phyloP scores from a whole-genome alignment of 768 basidiomycete species.

The Russula sp. region DNA sequence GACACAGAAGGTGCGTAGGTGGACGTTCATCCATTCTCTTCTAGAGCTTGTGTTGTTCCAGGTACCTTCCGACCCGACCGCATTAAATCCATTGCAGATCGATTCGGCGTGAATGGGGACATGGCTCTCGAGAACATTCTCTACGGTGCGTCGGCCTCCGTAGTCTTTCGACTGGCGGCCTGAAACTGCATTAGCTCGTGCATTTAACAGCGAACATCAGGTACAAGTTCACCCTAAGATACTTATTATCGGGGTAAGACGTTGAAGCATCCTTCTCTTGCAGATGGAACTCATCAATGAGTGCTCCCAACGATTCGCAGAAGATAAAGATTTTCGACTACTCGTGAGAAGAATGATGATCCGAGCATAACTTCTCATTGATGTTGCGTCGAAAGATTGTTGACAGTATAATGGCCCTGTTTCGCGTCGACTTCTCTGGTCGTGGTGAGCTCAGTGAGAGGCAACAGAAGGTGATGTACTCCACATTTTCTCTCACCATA shows the following conservation, averaged over 20 bases:
- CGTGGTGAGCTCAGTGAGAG: slow-evolving; percentile 91
- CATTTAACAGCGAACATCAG: slow-evolving; percentile 91
- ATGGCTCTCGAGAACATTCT: slow-evolving; percentile 87
- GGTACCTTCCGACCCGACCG: slow-evolving; percentile 96
- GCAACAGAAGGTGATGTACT: slow-evolving; percentile 68
- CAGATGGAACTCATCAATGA: slow-evolving; percentile 92
- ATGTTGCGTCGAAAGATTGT: slow-evolving; percentile 54
- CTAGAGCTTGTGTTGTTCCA: slow-evolving; percentile 26
- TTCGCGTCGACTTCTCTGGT: slow-evolving; percentile 89
- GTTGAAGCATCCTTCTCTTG: slow-evolving; percentile 3
- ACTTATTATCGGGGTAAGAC: slow-evolving; percentile 4
- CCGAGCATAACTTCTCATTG: neutral
- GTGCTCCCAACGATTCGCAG: slow-evolving; percentile 81
- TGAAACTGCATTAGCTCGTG: slow-evolving; percentile 53
- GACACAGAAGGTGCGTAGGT: slow-evolving; percentile 68
- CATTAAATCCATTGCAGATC: slow-evolving; percentile 83
- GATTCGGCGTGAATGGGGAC: slow-evolving; percentile 88
- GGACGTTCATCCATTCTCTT: neutral
- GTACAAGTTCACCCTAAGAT: slow-evolving; percentile 33
- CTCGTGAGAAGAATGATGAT: slow-evolving; percentile 38
- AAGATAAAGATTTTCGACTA: slow-evolving; percentile 78
- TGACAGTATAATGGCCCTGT: slow-evolving; percentile 96
- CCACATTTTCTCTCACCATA: neutral
- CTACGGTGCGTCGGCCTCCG: slow-evolving; percentile 49
- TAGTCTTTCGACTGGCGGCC: neutral